Evolutionary conservation across 345 rosid genomes (phyloP).

Genomic region (Bretschneidera sinensis): DNA sequence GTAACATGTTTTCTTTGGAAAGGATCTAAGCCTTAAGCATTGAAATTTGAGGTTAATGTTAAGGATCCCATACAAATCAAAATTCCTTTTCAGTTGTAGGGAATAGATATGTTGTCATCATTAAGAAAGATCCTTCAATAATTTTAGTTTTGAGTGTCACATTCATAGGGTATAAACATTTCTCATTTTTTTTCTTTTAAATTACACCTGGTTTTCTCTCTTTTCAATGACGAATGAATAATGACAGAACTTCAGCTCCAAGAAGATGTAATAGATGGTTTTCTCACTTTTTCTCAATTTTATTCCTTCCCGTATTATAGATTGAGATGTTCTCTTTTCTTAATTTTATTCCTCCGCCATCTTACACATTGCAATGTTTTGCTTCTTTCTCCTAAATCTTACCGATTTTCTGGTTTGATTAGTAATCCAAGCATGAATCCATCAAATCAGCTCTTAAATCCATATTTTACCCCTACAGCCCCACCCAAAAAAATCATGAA

Average conservation of each 20-base stretch:
- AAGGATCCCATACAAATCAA: no score
- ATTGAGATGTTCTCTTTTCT: background rate
- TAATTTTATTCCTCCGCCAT: background rate
- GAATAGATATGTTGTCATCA: background rate
- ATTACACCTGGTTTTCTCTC: no score
- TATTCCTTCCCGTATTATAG: no score
- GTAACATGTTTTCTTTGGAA: background rate
- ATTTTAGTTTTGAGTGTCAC: background rate
- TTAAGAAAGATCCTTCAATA: background rate
- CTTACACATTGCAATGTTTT: background rate
- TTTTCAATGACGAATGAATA: no score
- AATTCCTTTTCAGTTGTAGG: background rate
- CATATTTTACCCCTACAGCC: no score
- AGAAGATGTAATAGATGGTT: background rate
- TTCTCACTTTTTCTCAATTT: background rate
- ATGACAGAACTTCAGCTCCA: background rate
- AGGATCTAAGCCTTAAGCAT: background rate
- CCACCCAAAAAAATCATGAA: no score
- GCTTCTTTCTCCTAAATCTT: background rate
- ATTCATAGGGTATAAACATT: background rate
- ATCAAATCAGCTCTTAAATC: background rate
- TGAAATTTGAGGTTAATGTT: background rate
- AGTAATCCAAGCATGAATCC: background rate
- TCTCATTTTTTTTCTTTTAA: no score
- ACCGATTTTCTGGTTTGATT: background rate